Conservation (phyloP, 73 alveolate species). For the Tetrahymena malaccensis region DNA sequence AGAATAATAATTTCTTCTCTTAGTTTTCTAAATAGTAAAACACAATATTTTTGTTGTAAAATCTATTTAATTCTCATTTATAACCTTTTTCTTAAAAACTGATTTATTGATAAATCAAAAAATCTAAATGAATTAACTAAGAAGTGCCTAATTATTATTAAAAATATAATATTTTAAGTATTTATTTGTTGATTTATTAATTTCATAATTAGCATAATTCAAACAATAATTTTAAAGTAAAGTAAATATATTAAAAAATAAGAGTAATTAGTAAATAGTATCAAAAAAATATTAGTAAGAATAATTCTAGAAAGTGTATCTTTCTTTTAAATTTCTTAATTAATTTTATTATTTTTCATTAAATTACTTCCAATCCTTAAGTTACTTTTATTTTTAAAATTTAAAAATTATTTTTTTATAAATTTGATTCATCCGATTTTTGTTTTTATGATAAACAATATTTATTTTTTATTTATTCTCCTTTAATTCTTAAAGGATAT, state of each 20-base stretch:
- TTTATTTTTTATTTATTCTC: no score
- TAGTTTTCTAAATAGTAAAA: not conserved
- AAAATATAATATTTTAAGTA: no score
- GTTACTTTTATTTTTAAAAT: not conserved
- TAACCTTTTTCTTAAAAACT: not conserved
- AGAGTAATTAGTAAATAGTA: not conserved
- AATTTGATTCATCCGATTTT: no score
- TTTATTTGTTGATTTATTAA: no score
- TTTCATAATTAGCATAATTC: not conserved
- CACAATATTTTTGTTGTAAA: not conserved
- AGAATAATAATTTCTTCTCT: not conserved
- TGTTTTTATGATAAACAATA: no score
- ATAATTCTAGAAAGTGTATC: not conserved
- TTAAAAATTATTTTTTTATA: no score
- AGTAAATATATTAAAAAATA: not conserved
- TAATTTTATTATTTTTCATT: not conserved
- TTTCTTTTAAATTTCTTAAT: not conserved
- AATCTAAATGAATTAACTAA: not conserved
- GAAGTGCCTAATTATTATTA: not conserved
- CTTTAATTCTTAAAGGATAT: no score
- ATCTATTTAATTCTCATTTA: not conserved
- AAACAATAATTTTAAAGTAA: not conserved
- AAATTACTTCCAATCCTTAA: not conserved
- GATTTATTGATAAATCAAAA: no score
- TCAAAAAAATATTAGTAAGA: not conserved